A percentile compares a stretch with the other conserved stretches of the same genome.
Conservation (phyloP, 2,329 filamentous ascomycete genomes). For the Falciphora oryzae region DNA sequence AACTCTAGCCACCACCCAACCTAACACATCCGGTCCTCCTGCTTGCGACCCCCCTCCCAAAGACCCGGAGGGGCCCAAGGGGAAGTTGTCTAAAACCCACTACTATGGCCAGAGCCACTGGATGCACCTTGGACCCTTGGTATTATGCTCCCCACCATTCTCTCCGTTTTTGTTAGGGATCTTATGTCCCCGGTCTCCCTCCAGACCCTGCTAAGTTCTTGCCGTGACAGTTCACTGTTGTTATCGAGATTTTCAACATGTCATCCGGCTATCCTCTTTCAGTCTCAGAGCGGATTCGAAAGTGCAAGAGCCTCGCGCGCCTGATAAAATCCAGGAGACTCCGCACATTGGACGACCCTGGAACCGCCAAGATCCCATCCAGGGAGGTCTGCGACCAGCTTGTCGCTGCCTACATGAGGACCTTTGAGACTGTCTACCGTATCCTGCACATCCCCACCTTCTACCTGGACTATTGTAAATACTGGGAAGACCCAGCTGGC, state of each 20-base stretch:
- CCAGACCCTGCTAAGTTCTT: neutral
- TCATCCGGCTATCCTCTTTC: conserved; percentile 26
- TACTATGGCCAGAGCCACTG: conserved; percentile 54
- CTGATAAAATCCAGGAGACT: conserved; percentile 42
- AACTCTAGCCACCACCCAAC: conserved; percentile 23
- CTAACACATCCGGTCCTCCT: conserved; percentile 10
- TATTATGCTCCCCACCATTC: neutral
- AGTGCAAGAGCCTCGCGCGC: conserved; percentile 41
- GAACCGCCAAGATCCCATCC: conserved; percentile 11
- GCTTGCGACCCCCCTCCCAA: conserved; percentile 9
- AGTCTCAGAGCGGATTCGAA: conserved; percentile 36
- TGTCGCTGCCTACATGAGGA: conserved; percentile 47
- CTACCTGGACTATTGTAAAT: conserved; percentile 43
- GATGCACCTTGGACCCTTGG: conserved; percentile 35
- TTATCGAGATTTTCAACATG: conserved; percentile 32
- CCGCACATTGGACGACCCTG: conserved; percentile 10
- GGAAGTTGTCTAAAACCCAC: conserved; percentile 48
- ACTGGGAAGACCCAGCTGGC: conserved; percentile 31
- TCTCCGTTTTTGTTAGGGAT: no score
- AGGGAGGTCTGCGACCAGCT: conserved; percentile 42
- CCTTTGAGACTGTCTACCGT: conserved; percentile 50
- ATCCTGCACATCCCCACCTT: conserved; percentile 55
- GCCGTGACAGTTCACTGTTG: conserved; percentile 29
- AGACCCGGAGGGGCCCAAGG: conserved; percentile 26
- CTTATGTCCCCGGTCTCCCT: no score